phyloP scores from a whole-genome alignment of 305 asterid genomes.

The Fraxinus velutina region DNA sequence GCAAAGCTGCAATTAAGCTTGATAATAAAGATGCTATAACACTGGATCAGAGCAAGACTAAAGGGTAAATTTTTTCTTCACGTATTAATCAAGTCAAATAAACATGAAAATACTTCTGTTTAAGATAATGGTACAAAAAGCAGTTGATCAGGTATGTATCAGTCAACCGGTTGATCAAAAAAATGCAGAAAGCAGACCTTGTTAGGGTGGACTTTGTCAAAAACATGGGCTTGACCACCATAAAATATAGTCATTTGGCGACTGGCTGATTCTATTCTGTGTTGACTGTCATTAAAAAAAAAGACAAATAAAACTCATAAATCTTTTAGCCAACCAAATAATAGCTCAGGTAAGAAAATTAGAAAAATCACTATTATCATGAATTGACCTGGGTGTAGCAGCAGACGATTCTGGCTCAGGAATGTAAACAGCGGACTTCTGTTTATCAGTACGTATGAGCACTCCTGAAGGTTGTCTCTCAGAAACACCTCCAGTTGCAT shows the following conservation, averaged over 20 bases:
- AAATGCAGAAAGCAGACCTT: constrained; percentile 49
- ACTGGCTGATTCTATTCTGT: constrained; percentile 46
- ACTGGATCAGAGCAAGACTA: neutral
- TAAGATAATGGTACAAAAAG: neutral
- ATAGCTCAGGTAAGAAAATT: neutral
- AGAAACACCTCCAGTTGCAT: constrained; percentile 43
- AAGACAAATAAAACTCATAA: constrained; percentile 17
- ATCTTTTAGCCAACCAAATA: neutral
- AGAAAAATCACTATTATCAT: constrained; percentile 7
- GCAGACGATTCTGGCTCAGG: constrained; percentile 67
- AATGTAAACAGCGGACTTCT: constrained; percentile 40
- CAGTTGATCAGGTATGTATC: neutral
- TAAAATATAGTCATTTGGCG: constrained; percentile 92
- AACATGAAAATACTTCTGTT: neutral
- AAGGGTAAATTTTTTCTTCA: neutral
- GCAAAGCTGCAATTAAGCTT: neutral
- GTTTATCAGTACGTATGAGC: constrained; percentile 53
- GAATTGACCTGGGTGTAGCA: constrained; percentile 47
- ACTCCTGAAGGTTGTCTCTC: constrained; percentile 69
- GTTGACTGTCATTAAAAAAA: constrained; percentile 47
- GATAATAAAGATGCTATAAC: neutral
- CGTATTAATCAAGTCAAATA: neutral
- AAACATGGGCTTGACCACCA: constrained; percentile 92
- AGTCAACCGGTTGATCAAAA: neutral
- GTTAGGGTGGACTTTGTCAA: constrained; percentile 79